Evolutionary conservation across 768 basidiomycete genomes (phyloP).

Genomic region (Boletus huronensis): DNA sequence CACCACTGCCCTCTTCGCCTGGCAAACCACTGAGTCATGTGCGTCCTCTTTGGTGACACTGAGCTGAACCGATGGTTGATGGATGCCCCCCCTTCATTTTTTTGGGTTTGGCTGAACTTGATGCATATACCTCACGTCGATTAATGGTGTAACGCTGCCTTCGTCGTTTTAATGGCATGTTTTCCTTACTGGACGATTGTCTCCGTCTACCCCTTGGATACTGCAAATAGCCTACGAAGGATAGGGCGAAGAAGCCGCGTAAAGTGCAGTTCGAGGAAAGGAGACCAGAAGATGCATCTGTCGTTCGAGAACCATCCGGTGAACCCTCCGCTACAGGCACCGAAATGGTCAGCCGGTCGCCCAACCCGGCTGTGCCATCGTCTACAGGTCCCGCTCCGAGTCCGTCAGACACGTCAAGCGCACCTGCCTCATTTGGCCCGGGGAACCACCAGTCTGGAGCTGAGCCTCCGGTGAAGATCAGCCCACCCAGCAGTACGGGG

Average conservation of each 20-base stretch:
- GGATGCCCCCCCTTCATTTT: constrained; percentile 16
- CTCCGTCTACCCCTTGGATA: constrained; percentile 6
- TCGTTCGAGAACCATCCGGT: background rate
- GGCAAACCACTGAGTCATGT: constrained; percentile 79
- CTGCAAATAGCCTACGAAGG: constrained; percentile 63
- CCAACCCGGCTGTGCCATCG: background rate
- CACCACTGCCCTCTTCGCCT: constrained; percentile 41
- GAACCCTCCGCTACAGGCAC: background rate
- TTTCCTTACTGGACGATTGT: constrained; percentile 17
- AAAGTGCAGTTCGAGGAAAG: constrained; percentile 36
- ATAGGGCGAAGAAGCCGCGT: constrained; percentile 64
- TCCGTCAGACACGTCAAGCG: background rate
- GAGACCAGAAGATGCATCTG: background rate
- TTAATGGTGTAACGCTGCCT: constrained; percentile 32
- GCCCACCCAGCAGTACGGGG: constrained; percentile 8
- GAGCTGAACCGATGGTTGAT: constrained; percentile 46
- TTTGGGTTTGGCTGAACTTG: constrained; percentile 12
- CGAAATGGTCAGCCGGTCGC: background rate
- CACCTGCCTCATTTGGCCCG: background rate
- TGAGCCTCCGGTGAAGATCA: constrained; percentile 5
- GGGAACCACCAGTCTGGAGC: background rate
- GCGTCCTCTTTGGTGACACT: constrained; percentile 73
- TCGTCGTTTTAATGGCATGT: constrained; percentile 26
- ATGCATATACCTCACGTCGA: constrained; percentile 27
- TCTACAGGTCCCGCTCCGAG: constrained; percentile 4